Conservation (phyloP, 345 rosid species). For the Melastoma malabathricum region DNA sequence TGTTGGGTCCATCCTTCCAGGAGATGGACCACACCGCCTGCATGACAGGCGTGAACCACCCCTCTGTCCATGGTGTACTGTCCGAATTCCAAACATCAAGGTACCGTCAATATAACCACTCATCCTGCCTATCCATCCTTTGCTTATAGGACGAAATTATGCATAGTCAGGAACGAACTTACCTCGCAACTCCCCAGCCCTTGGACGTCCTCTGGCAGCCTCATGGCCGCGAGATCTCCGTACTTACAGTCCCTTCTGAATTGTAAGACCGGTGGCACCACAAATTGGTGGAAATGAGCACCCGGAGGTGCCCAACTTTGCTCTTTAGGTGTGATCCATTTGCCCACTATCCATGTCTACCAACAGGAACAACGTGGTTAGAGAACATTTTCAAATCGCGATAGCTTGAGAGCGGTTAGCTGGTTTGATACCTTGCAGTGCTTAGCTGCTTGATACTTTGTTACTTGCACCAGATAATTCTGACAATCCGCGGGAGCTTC, state of each 20-base stretch:
- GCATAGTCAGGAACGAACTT: neutral
- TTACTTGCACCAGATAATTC: constrained; percentile 75
- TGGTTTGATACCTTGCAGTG: constrained; percentile 52
- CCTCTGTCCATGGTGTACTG: constrained; percentile 98
- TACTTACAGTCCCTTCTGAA: constrained; percentile 82
- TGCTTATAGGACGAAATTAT: too few species aligned
- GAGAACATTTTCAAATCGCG: too few species aligned
- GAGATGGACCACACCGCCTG: constrained; percentile 88
- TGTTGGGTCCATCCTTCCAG: constrained; percentile 89
- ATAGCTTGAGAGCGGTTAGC: too few species aligned
- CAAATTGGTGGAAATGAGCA: constrained; percentile 92
- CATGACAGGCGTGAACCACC: constrained; percentile 96
- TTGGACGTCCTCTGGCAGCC: constrained; percentile 66
- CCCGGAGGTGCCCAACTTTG: constrained; percentile 95
- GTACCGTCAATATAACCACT: neutral
- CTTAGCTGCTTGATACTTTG: constrained; percentile 80
- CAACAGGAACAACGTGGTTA: neutral
- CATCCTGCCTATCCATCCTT: too few species aligned
- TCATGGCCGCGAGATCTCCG: constrained; percentile 98
- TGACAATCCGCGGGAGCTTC: constrained; percentile 81
- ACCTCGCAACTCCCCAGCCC: constrained; percentile 96
- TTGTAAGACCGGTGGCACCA: constrained; percentile 71
- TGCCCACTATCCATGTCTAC: constrained; percentile 97
- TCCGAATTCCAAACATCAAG: constrained; percentile 5
- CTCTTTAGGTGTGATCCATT: constrained; percentile 83